phyloP scores from a whole-genome alignment of 2,329 filamentous ascomycete species.

The Fusarium sp. region DNA sequence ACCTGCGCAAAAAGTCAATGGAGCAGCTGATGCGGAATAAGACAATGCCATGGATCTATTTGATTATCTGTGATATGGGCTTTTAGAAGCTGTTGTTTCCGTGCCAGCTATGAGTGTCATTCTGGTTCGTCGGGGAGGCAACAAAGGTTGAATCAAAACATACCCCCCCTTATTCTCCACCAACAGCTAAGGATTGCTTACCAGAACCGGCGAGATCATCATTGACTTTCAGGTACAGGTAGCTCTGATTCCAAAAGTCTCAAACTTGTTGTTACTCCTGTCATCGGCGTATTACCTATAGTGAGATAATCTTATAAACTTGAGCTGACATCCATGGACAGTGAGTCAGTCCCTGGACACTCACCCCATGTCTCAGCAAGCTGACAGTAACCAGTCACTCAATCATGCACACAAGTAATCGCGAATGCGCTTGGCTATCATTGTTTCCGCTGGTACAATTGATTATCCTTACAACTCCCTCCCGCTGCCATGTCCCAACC shows the following conservation, averaged over 20 bases:
- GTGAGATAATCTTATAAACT: neutral
- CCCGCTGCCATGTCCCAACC: constrained; percentile 43
- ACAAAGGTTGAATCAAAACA: neutral
- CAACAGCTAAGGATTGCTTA: neutral
- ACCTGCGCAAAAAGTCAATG: neutral
- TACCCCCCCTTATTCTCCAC: neutral
- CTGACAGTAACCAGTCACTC: neutral
- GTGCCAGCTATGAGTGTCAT: neutral
- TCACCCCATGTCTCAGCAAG: neutral
- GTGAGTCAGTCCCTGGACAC: neutral
- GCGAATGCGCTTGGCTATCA: constrained; percentile 23
- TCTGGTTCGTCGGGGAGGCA: neutral
- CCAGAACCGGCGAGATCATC: too few species aligned
- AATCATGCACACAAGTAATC: neutral
- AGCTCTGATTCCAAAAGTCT: neutral
- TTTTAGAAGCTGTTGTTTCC: constrained; percentile 1
- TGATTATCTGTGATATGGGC: neutral
- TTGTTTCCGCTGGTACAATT: constrained; percentile 48
- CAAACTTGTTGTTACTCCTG: neutral
- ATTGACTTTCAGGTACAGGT: neutral
- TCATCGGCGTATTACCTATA: neutral
- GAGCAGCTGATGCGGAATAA: constrained; percentile 8
- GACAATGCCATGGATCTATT: constrained; percentile 7
- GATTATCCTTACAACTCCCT: constrained; percentile 51
- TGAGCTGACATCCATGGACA: neutral